Evolutionary conservation across 352 stramenopile species (phyloP).

Genomic region (Phytophthora foliorum): DNA sequence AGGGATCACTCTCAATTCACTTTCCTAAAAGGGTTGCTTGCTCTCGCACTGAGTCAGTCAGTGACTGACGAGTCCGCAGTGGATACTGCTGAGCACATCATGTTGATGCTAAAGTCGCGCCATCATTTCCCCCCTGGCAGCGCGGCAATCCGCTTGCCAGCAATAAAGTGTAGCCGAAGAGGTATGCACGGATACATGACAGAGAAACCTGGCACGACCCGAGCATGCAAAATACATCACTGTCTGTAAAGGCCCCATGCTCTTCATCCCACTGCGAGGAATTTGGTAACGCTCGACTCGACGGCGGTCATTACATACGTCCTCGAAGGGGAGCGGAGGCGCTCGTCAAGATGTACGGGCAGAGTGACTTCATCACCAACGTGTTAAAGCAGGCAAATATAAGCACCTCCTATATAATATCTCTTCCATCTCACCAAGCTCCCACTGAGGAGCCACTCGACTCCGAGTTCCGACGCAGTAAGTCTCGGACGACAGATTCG

Average conservation of each 20-base stretch:
- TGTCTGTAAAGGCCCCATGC: conserved; percentile 6
- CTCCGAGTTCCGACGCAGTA: conserved; percentile 26
- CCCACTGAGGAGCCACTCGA: no score
- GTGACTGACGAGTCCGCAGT: no score
- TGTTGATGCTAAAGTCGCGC: conserved; percentile 1
- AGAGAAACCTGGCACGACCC: background rate
- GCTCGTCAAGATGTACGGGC: conserved; percentile 30
- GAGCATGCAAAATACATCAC: background rate
- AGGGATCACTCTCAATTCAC: background rate
- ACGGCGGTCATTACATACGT: conserved; percentile 16
- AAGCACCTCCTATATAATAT: no score
- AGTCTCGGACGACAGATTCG: conserved; percentile 29
- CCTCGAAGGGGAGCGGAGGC: background rate
- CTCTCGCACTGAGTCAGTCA: no score
- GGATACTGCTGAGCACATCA: conserved; percentile 17
- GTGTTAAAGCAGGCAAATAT: conserved; percentile 13
- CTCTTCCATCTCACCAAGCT: conserved; percentile 1
- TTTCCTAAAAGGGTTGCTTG: conserved; percentile 21
- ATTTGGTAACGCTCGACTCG: conserved; percentile 11
- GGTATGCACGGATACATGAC: conserved; percentile 2
- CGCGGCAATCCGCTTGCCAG: no score
- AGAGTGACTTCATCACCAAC: conserved; percentile 1
- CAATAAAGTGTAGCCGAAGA: no score
- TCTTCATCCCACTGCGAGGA: conserved; percentile 13
- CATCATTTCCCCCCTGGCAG: background rate